phyloP scores from a whole-genome alignment of 331 rosid species.

The Pyrus hybrid region DNA sequence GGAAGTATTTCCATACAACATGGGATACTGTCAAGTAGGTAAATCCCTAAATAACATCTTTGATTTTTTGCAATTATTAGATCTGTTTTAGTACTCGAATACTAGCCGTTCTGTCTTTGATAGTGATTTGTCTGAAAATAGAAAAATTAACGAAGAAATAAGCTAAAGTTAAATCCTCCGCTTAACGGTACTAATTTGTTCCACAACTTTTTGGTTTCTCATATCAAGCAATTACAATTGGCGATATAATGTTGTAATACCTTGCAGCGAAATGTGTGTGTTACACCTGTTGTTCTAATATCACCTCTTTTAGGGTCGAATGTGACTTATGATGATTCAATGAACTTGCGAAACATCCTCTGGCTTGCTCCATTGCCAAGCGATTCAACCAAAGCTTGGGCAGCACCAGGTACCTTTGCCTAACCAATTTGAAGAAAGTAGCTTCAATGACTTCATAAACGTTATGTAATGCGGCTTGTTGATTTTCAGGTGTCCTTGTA shows the following conservation, averaged over 20 bases:
- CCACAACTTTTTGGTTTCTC: background rate
- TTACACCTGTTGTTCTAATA: background rate
- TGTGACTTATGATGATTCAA: conserved; percentile 65
- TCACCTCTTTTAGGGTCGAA: conserved; percentile 55
- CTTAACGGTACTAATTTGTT: background rate
- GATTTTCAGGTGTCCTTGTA: conserved; percentile 59
- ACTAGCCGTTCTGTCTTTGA: background rate
- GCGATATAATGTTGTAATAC: background rate
- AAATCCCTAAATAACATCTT: background rate
- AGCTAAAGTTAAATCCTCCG: background rate
- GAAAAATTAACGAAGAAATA: background rate
- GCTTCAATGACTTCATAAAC: background rate
- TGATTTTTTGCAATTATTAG: background rate
- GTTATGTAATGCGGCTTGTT: background rate
- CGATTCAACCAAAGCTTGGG: conserved; percentile 52
- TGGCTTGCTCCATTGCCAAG: conserved; percentile 91
- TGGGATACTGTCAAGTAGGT: conserved; percentile 95
- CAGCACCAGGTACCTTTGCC: conserved; percentile 59
- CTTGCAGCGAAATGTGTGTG: background rate
- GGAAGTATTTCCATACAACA: conserved; percentile 58
- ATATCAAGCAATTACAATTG: background rate
- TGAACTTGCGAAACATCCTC: conserved; percentile 88
- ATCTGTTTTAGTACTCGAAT: background rate
- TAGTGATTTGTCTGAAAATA: background rate
- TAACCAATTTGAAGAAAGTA: background rate